These are phyloP conservation scores for Cyberlindnera maritima DNA, from an alignment of 805 yeast genomes.

Conservation along the genomic window DNA sequence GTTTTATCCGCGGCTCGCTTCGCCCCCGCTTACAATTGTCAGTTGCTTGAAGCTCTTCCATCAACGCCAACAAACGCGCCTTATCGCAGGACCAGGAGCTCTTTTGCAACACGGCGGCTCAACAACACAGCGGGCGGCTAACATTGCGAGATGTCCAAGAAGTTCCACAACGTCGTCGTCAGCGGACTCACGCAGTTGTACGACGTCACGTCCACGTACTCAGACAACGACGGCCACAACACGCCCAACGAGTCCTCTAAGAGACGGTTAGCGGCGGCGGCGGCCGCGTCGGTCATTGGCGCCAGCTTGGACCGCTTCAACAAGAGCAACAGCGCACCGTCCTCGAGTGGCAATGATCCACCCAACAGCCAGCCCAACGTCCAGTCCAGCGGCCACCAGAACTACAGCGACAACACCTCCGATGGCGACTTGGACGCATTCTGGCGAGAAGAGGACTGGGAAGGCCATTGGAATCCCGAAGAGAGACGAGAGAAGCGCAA, in stretches of 20 bases:
- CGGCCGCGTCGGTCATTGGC: constrained; percentile 43
- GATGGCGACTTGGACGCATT: constrained; percentile 27
- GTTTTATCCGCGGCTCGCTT: not conserved
- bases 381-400: not conserved
- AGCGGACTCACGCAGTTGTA: constrained; percentile 13
- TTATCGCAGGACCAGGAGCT: not conserved
- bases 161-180: constrained; percentile 10
- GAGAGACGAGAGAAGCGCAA: constrained; percentile 9
- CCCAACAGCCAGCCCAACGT: no score
- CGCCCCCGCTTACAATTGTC: no score
- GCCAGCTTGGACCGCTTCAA: constrained; percentile 40
- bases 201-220: constrained; percentile 12
- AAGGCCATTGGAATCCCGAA: constrained; percentile 8
- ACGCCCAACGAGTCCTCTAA: constrained; percentile 22
- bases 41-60: not conserved
- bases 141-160: constrained; percentile 1
- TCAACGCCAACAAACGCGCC: not conserved
- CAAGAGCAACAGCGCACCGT: not conserved
- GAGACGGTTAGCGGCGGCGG: constrained; percentile 34
- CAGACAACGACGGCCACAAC: constrained; percentile 8
- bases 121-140: not conserved
- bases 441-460: constrained; percentile 19
- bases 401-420: constrained; percentile 14
- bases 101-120: not conserved
- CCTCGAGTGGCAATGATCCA: not conserved